These are phyloP conservation scores for Arthrobotrys pseudoclavata DNA, from an alignment of 2,329 filamentous ascomycete species.

Conservation along the genomic window DNA sequence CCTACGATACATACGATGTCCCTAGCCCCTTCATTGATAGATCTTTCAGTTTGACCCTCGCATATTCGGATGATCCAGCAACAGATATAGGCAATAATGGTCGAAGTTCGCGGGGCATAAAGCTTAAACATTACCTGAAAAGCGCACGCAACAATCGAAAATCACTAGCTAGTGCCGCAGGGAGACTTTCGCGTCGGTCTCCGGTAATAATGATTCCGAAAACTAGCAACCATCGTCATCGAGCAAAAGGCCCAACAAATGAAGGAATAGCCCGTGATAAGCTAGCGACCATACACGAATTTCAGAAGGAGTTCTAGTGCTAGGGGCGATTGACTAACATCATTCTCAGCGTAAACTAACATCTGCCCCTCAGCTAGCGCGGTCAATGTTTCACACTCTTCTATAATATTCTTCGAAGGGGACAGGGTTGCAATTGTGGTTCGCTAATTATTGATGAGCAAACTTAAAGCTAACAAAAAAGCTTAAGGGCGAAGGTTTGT, in stretches of 20 bases:
- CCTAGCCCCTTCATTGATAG: conserved; percentile 30
- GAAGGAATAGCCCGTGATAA: background rate
- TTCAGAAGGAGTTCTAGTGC: too few species aligned
- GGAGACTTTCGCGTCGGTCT: background rate
- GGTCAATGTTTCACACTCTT: too few species aligned
- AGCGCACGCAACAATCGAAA: conserved; percentile 15
- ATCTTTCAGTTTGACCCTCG: conserved; percentile 25
- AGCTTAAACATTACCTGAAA: conserved; percentile 26
- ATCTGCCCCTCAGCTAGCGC: too few species aligned
- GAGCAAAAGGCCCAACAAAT: background rate
- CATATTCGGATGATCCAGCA: conserved; percentile 16
- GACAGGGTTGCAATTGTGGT: too few species aligned
- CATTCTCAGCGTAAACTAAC: too few species aligned
- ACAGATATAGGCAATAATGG: background rate
- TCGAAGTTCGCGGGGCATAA: background rate
- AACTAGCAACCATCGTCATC: background rate
- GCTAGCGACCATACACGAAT: background rate
- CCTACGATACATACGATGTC: conserved; percentile 1
- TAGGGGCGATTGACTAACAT: too few species aligned
- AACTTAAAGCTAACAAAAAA: too few species aligned
- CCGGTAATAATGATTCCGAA: too few species aligned
- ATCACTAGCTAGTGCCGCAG: conserved; percentile 6
- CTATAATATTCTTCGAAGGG: too few species aligned
- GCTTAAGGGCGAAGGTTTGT: too few species aligned
- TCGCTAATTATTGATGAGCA: background rate